These are phyloP conservation scores for Moelleriella libera DNA, from an alignment of 2,329 filamentous ascomycete species.

Conservation along the genomic window DNA sequence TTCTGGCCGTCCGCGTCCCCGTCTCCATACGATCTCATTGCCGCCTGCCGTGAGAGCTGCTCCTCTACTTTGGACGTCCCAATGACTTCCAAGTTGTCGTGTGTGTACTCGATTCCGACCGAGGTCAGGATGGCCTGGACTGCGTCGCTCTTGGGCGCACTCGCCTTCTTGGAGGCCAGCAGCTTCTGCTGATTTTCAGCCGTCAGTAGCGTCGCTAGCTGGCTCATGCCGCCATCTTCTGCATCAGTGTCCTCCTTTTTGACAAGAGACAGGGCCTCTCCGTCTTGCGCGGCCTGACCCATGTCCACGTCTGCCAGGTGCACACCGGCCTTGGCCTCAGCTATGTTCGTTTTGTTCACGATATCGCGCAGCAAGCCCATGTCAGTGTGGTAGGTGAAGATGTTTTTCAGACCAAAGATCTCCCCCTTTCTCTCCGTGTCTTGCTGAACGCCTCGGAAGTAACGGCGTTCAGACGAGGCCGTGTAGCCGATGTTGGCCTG, in stretches of 20 bases:
- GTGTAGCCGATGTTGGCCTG: slow-evolving; percentile 97
- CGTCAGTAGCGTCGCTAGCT: slow-evolving; percentile 45
- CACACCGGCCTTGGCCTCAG: slow-evolving; percentile 79
- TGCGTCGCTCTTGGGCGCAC: slow-evolving; percentile 48
- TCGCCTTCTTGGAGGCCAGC: slow-evolving; percentile 18
- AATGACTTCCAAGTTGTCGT: slow-evolving; percentile 91
- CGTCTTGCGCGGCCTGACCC: slow-evolving; percentile 42
- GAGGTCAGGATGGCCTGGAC: slow-evolving; percentile 79
- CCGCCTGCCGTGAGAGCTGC: slow-evolving; percentile 63
- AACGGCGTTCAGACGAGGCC: slow-evolving; percentile 79
- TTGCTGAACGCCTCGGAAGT: slow-evolving; percentile 90
- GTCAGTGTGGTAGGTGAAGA: slow-evolving; percentile 70
- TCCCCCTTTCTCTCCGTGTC: slow-evolving; percentile 74
- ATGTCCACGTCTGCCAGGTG: slow-evolving; percentile 65
- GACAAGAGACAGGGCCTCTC: slow-evolving; percentile 26
- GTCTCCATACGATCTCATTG: slow-evolving; percentile 35
- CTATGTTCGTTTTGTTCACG: slow-evolving; percentile 95
- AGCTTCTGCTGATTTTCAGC: slow-evolving; percentile 29
- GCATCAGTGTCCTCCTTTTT: slow-evolving; percentile 36
- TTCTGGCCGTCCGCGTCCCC: slow-evolving; percentile 34
- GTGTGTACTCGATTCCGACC: slow-evolving; percentile 86
- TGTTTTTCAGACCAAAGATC: slow-evolving; percentile 79
- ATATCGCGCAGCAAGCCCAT: slow-evolving; percentile 82
- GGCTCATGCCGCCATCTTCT: slow-evolving; percentile 55
- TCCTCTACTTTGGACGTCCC: slow-evolving; percentile 88